A percentile compares a stretch with the other conserved stretches of the same genome.
phyloP scores from a whole-genome alignment of 192 early-diverging fungal genomes.

The Coemansia sp. region DNA sequence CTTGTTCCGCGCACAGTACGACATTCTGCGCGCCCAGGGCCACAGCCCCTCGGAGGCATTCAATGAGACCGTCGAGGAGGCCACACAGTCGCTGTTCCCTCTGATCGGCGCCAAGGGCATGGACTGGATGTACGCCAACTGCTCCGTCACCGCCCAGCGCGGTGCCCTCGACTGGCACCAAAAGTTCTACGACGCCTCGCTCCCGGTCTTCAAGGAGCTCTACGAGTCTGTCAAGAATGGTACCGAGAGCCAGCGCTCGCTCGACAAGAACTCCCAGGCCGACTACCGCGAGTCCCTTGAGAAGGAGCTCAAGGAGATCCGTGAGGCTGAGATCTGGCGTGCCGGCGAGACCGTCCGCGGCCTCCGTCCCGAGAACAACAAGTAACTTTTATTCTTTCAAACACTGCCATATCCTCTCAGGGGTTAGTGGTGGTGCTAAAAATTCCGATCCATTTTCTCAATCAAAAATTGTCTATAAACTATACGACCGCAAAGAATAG shows the following conservation, averaged over 20 bases:
- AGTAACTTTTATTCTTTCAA: conserved; percentile 10
- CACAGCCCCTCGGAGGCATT: conserved; percentile 98
- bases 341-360: conserved; percentile 83
- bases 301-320: conserved; percentile 86
- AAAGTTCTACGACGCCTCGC: conserved; percentile 86
- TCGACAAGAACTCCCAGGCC: conserved; percentile 84
- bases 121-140: conserved; percentile 99
- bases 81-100: conserved; percentile 96
- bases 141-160: conserved; percentile 93
- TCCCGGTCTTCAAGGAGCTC: conserved; percentile 91
- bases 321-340: conserved; percentile 91
- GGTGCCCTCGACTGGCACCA: conserved; percentile 98
- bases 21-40: conserved; percentile 88
- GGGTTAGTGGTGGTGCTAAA: too few relatives aligned
- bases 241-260: conserved; percentile 77
- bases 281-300: conserved; percentile 94
- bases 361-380: conserved; percentile 86
- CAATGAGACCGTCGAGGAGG: conserved; percentile 99
- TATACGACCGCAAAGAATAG: background rate
- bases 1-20: conserved; percentile 94
- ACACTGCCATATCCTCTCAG: too few relatives aligned
- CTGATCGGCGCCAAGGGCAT: conserved; percentile 95
- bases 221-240: conserved; percentile 88
- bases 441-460: too few relatives aligned
- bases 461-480: too few relatives aligned